A percentile compares a stretch with the other conserved stretches of the same genome.
phyloP scores from a whole-genome alignment of 1,284 basidiomycete genomes.

The Boletus sp. region DNA sequence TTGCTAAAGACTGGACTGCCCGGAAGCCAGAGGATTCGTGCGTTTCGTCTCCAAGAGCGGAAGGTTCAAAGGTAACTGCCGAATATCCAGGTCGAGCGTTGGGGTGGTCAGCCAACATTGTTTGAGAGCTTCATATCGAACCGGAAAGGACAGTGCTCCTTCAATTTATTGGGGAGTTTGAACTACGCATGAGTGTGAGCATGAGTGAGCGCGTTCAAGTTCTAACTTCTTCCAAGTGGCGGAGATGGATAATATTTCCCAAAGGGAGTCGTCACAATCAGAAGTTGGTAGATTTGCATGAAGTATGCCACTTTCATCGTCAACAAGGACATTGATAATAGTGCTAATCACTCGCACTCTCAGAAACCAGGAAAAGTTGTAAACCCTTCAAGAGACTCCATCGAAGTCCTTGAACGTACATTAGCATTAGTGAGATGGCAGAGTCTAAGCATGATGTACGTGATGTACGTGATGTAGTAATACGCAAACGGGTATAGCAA shows the following conservation, averaged over 20 bases:
- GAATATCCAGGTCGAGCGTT: not conserved
- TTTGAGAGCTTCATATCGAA: not conserved
- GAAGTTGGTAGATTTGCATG: too few species aligned
- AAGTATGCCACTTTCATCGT: too few species aligned
- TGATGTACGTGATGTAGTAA: slow-evolving; percentile 34
- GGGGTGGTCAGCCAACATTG: not conserved
- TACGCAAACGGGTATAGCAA: slow-evolving; percentile 35
- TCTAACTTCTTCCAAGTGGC: too few species aligned
- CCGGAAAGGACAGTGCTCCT: not conserved
- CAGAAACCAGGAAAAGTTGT: slow-evolving; percentile 1
- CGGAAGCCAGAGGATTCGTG: not conserved
- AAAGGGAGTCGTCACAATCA: too few species aligned
- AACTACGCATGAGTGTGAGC: not conserved
- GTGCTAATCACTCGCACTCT: not conserved
- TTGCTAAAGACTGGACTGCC: too few species aligned
- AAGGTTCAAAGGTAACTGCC: not conserved
- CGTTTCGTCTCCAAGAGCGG: not conserved
- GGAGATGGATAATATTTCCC: too few species aligned
- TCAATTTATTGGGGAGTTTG: not conserved
- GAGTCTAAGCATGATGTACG: too few species aligned
- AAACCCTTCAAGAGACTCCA: slow-evolving; percentile 21
- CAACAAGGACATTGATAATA: too few species aligned
- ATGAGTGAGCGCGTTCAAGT: too few species aligned
- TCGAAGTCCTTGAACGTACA: slow-evolving; percentile 30
- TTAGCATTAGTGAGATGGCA: slow-evolving; percentile 40